Base-by-base conservation (phyloP, 2,329 filamentous ascomycete genomes). In the Aspergillus oerlinghausenensis region DNA sequence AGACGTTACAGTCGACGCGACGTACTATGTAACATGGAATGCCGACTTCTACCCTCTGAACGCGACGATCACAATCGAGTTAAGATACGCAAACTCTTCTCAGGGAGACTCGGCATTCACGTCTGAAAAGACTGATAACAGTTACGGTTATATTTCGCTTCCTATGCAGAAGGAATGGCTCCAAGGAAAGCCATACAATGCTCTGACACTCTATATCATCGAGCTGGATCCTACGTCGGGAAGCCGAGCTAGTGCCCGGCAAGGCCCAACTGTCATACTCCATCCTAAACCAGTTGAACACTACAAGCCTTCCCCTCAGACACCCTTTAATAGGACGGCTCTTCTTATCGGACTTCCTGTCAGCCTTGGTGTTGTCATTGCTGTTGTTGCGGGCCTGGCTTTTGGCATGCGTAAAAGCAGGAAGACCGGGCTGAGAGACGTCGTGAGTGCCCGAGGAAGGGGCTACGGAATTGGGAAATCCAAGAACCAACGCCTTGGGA, bases 291-390 rank as follows among this genome's bases (percentile, higher is more conserved):
- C 71, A 1, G 56, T 66, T 17, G 58, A 67, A 26, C 74, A 77
- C 58, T 69, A 70, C 59, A 60, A 65, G 38, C 68, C 73, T 23
- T 68, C 72, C 1, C 69, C 70, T 3, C 63, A 59, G 23, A 61
- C 62, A 11, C 60, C 62, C 10, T 63, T 63, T 42, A 70, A 67
- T 43, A 74, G 72, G 47, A 50, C 70, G 3, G 75, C 71, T 8
- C 64, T 79, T n/a, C 63, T 68, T 50, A 70, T 78, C 51, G 77
- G 77, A 17, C 61, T 79, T 6, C 77, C 77, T 0, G 64, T 78
- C 23, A 68, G 66, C 14, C 61, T 79, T 8, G 69, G 66, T 21
- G 68, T 73, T 50, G 61, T 77, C 19, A 51, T 73, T 17, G 35
- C 73, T 17, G 69, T 78, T 35, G 61, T 74, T 14, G 56, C 67